A percentile compares a stretch with the other conserved stretches of the same genome.
These are phyloP conservation scores for Suhomyces anneliseae DNA, from an alignment of 1,139 yeast genomes.

Conservation along the genomic window DNA sequence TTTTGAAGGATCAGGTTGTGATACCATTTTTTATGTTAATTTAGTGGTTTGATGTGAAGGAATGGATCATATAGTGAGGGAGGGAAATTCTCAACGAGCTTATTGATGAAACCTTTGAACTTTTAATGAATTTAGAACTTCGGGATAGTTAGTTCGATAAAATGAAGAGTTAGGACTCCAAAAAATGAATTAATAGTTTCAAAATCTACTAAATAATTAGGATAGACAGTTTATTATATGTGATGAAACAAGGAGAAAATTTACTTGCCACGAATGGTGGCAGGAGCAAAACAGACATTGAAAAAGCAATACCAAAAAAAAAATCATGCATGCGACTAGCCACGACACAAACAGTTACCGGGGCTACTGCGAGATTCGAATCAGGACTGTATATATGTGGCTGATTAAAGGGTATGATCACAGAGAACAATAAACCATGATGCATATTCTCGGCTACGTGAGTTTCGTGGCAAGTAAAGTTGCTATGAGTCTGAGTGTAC, in stretches of 20 bases:
- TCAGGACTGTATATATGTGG: too few species aligned
- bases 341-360: slow-evolving; percentile 1
- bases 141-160: too few species aligned
- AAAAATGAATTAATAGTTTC: too few species aligned
- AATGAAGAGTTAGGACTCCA: too few species aligned
- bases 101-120: too few species aligned
- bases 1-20: background rate
- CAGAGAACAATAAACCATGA: background rate
- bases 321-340: slow-evolving; percentile 5
- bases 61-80: background rate
- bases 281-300: slow-evolving; percentile 5
- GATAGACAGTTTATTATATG: background rate
- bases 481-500: background rate
- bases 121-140: too few species aligned
- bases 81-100: too few species aligned
- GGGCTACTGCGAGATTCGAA: too few species aligned
- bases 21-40: background rate
- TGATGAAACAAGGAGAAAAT: background rate
- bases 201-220: too few species aligned
- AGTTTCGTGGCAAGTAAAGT: background rate
- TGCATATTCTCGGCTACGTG: background rate
- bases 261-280: slow-evolving; percentile 12
- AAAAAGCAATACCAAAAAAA: slow-evolving; percentile 4
- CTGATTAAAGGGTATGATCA: too few species aligned
- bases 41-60: too few species aligned